A percentile compares a stretch with the other conserved stretches of the same genome.
Evolutionary conservation across 768 basidiomycete genomes (phyloP).

Genomic region (Leccinum variicolor): DNA sequence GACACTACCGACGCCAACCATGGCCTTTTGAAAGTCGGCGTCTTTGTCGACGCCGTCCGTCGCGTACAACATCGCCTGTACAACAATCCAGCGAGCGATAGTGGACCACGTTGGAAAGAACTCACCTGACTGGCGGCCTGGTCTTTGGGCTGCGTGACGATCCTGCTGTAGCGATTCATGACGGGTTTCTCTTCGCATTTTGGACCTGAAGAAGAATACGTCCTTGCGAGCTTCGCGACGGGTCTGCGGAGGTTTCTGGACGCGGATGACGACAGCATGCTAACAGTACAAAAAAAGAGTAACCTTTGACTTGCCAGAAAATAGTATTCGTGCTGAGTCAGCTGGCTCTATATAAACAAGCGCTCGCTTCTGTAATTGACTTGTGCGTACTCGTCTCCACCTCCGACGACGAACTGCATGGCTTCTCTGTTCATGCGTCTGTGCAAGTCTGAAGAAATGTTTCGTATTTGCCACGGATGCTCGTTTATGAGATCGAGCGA

Average conservation of each 20-base stretch:
- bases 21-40: constrained; percentile 88
- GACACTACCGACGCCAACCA: constrained; percentile 96
- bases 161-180: constrained; percentile 72
- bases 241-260: constrained; percentile 15
- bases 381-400: neutral
- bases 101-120: neutral
- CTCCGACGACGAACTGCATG: neutral
- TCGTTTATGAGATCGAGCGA: neutral
- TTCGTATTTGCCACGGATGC: neutral
- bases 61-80: constrained; percentile 97
- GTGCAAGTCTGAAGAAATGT: neutral
- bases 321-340: constrained; percentile 13
- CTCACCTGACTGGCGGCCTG: constrained; percentile 92
- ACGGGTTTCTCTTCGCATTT: constrained; percentile 40
- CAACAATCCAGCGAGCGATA: neutral
- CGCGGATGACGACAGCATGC: constrained; percentile 25
- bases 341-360: neutral
- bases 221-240: constrained; percentile 27
- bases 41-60: constrained; percentile 85
- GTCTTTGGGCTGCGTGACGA: constrained; percentile 86
- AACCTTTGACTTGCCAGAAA: neutral
- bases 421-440: neutral
- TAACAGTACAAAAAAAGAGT: neutral
- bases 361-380: neutral
- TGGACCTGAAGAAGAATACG: constrained; percentile 36